These are phyloP conservation scores for Talaromyces sp. DNA, from an alignment of 2,329 filamentous ascomycete species.

Conservation along the genomic window DNA sequence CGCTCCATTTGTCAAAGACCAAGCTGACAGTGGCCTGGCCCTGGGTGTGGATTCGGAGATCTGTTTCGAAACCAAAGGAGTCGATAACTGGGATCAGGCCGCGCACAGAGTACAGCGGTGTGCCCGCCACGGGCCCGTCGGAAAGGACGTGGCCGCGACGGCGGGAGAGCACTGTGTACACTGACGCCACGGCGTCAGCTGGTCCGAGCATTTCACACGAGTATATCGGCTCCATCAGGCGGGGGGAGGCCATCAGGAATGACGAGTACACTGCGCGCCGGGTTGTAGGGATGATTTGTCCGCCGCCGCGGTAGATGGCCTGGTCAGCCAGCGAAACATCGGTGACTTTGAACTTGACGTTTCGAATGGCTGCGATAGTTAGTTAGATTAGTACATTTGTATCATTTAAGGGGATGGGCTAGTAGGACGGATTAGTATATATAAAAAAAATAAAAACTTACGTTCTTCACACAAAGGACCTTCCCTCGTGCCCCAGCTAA, in stretches of 20 bases:
- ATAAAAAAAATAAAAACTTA: constrained; percentile 46
- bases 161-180: constrained; percentile 88
- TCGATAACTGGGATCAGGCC: constrained; percentile 94
- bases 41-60: constrained; percentile 91
- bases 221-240: constrained; percentile 96
- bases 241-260: constrained; percentile 93
- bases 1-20: constrained; percentile 92
- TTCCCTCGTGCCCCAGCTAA: constrained; percentile 93
- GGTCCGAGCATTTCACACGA: constrained; percentile 88
- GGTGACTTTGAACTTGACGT: constrained; percentile 95
- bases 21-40: constrained; percentile 85
- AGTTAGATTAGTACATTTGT: constrained; percentile 14
- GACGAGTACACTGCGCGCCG: constrained; percentile 90
- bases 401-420: not conserved
- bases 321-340: constrained; percentile 81
- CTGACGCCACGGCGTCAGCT: constrained; percentile 76
- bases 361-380: constrained; percentile 75
- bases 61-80: constrained; percentile 96
- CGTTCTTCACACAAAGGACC: constrained; percentile 96
- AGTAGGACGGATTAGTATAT: too few species aligned
- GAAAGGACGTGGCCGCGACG: constrained; percentile 87
- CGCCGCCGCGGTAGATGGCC: constrained; percentile 90
- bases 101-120: constrained; percentile 84
- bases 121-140: constrained; percentile 91
- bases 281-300: constrained; percentile 94